Base-by-base conservation (phyloP, 73 alveolate species). In the Paramecium tetraurelia region DNA sequence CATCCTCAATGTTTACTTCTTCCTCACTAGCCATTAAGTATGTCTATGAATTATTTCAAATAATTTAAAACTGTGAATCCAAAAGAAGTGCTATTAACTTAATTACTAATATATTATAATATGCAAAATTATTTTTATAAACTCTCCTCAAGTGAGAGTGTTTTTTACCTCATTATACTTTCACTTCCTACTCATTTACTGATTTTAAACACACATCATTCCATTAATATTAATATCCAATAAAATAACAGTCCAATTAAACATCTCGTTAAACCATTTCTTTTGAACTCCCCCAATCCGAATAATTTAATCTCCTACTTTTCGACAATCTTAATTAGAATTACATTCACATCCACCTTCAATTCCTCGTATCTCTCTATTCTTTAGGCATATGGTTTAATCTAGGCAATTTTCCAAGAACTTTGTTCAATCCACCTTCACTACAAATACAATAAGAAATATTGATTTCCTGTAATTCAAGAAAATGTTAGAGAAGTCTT, bases 11-110 rank as follows among this genome's bases (percentile, higher is more conserved):
- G 86, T 72, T 72, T 11, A 29, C 50, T 9, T 63, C 84, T 63
- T 63, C 68, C 57, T 33, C 36, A 72, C 86, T 72, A 24, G 86
- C 86, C 86, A 72, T 72, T 36, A 21, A 18, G 59, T 31, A 35
- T 72, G 86, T 72, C 59, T 72, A 36, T 36, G 59, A 36, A 36
- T 72, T 72, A 72, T 72, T 72, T 72, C 86, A 72, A 72, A 72
- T 72, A 72, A 72, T 72, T 72, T 72, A 72, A 72, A 63, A 72
- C 59, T 72, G 59, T 72, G 86, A 43, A 72, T 72, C 59, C 86
- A 36, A 72, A 53, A 72, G 86, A 72, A 72, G 86, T 33, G 86
- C 86, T 72, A 72, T 72, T 72, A 72, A 72, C 69, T 53, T 72
- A 72, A 33, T 36, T 35, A 29, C 86, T 38, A 63, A 63, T 31